Evolutionary conservation across 345 rosid genomes (phyloP), one percentile per base, ranked within the genome.

Genomic region (Populus davidiana): DNA sequence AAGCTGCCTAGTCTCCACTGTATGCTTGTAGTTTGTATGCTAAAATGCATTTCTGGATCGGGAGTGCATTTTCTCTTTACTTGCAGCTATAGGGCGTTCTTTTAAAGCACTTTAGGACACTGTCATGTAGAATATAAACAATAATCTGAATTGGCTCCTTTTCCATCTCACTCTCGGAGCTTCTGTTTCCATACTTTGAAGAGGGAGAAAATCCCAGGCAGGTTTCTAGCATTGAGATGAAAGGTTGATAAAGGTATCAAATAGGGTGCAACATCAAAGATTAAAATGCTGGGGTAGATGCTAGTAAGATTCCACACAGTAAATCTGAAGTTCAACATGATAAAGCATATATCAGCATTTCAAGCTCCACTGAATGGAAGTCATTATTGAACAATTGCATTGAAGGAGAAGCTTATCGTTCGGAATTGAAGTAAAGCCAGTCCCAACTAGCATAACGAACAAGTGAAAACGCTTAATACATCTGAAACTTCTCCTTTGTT

Each of bases 401-500:
- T 61, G 29, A 61, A 61, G 7, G 5, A 2, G 29, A 61, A 21
- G 65, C 31, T 61, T 21, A 61, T 25, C 11, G 65, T 61, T 61
- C 31, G 2, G 65, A 61, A 61, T 61, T 3, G 65, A 61, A 61
- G 62, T 21, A 54, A 20, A 20, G 65, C 0, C 29, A n/a, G 65
- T 23, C 4, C 65, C 65, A 11, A 2, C 65, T 25, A 61, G 29
- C 29, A 11, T 21, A 61, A n/a, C 27, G 14, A n/a, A 39, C 39
- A 49, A 13, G 71, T 20, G 56, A 56, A 77, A 82, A 69, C 54
- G 61, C 69, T 84, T 80, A 93, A 71, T 93, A 89, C 86, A 93
- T 78, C 72, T 71, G 86, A 80, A 91, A 93, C 84, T 89, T 90
- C 77, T 82, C 89, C 86, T 87, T 93, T 0, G 96, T 90, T 80